A percentile compares a stretch with the other conserved stretches of the same genome.
These are phyloP conservation scores for Harringtonia lauricola DNA, from an alignment of 2,329 filamentous ascomycete genomes.

Conservation along the genomic window DNA sequence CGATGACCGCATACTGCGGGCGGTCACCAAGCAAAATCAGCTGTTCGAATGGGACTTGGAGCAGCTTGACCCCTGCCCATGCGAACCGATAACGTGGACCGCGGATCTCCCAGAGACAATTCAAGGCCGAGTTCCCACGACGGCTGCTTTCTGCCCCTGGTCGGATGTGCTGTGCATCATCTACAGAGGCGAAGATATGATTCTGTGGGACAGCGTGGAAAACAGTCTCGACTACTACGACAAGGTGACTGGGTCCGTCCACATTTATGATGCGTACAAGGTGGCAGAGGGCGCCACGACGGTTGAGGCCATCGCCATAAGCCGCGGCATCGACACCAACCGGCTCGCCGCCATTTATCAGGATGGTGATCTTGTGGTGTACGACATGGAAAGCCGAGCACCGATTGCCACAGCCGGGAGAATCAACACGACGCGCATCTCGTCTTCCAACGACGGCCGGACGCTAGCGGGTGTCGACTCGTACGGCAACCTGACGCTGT, in stretches of 20 bases:
- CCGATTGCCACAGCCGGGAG: neutral
- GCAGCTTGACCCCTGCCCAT: neutral
- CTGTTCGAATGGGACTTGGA: slow-evolving; percentile 12
- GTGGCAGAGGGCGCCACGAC: neutral
- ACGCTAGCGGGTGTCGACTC: neutral
- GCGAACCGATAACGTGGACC: neutral
- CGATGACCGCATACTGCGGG: slow-evolving; percentile 9
- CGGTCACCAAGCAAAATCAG: slow-evolving; percentile 10
- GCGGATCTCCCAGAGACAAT: neutral
- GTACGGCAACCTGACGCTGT: neutral
- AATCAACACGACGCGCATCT: slow-evolving; percentile 13
- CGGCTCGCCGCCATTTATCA: slow-evolving; percentile 16
- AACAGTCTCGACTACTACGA: slow-evolving; percentile 6
- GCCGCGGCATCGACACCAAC: slow-evolving; percentile 7
- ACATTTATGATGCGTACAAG: no score
- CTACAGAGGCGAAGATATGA: slow-evolving; percentile 17
- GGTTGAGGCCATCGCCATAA: slow-evolving; percentile 13
- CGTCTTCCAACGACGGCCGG: slow-evolving; percentile 11
- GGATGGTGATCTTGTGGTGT: slow-evolving; percentile 18
- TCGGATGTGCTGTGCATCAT: slow-evolving; percentile 14
- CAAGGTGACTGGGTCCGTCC: neutral
- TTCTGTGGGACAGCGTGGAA: slow-evolving; percentile 14
- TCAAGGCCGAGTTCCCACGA: neutral
- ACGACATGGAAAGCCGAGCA: slow-evolving; percentile 9
- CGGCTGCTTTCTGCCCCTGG: slow-evolving; percentile 8